Percentiles rank a stretch among this genome's conserved stretches.
phyloP scores from a whole-genome alignment of 2,329 filamentous ascomycete genomes.

The Aureobasidium melanogenum region DNA sequence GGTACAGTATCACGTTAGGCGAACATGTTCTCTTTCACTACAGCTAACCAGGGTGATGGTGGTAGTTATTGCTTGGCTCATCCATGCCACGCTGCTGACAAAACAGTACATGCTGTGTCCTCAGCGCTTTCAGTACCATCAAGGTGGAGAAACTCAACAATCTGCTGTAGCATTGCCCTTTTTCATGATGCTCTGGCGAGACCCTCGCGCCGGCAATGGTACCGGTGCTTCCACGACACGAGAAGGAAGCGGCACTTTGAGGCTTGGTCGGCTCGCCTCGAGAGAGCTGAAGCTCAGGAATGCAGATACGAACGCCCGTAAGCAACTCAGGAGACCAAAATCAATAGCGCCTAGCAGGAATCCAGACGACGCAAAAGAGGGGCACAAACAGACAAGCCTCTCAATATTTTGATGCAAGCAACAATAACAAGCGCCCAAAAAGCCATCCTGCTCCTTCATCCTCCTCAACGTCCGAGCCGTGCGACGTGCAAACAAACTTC shows the following conservation, averaged over 20 bases:
- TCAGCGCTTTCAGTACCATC: neutral
- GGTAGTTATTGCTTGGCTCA: neutral
- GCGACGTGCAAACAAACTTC: conserved; percentile 4
- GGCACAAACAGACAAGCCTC: neutral
- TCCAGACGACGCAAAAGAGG: neutral
- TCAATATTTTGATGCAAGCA: conserved; percentile 4
- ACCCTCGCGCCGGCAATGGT: neutral
- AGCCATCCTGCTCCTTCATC: neutral
- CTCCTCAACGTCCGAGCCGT: neutral
- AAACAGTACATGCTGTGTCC: neutral
- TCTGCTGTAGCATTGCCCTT: neutral
- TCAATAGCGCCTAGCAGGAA: neutral
- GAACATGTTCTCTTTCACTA: neutral
- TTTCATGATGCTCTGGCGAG: neutral
- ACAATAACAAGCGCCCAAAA: neutral
- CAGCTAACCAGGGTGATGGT: neutral
- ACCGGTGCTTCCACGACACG: neutral
- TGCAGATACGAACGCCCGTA: neutral
- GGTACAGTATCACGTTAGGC: conserved; percentile 1
- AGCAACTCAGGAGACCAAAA: neutral
- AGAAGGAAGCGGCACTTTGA: neutral
- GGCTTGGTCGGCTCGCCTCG: neutral
- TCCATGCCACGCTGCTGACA: neutral
- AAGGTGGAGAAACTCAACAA: neutral
- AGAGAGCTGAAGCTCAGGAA: conserved; percentile 1